These are phyloP conservation scores for Fraxinus pennsylvanica DNA, from an alignment of 257 asterid species.

Conservation along the genomic window DNA sequence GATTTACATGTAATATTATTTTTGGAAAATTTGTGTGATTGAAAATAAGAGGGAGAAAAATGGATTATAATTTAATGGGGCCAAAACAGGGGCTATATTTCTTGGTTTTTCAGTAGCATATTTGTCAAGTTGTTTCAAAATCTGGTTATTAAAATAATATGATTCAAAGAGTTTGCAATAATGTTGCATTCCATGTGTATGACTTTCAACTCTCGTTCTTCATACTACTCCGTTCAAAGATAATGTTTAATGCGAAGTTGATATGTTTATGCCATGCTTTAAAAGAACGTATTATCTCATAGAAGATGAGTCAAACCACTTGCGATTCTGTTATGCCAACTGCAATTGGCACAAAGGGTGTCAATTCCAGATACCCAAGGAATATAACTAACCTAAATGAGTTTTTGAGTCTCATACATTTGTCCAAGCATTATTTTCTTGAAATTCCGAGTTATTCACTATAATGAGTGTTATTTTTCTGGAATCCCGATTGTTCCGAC, in stretches of 20 bases:
- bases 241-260: neutral
- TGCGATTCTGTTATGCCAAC: neutral
- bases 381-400: neutral
- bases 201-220: neutral
- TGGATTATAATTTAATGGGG: too few species aligned
- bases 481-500: constrained; percentile 58
- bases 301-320: neutral
- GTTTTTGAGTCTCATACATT: too few species aligned
- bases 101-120: neutral
- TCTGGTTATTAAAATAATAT: neutral
- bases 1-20: too few species aligned
- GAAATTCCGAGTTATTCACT: neutral
- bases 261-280: neutral
- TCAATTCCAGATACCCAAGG: neutral
- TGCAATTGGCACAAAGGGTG: neutral
- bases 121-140: neutral
- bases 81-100: neutral
- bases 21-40: too few species aligned
- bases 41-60: too few species aligned
- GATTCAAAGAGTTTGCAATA: neutral
- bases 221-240: neutral
- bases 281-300: neutral
- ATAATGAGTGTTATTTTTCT: constrained; percentile 11
- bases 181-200: neutral
- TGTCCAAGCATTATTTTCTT: too few species aligned